Base-by-base conservation (phyloP, 169 alveolate genomes). In the Plasmodium fragile region DNA sequence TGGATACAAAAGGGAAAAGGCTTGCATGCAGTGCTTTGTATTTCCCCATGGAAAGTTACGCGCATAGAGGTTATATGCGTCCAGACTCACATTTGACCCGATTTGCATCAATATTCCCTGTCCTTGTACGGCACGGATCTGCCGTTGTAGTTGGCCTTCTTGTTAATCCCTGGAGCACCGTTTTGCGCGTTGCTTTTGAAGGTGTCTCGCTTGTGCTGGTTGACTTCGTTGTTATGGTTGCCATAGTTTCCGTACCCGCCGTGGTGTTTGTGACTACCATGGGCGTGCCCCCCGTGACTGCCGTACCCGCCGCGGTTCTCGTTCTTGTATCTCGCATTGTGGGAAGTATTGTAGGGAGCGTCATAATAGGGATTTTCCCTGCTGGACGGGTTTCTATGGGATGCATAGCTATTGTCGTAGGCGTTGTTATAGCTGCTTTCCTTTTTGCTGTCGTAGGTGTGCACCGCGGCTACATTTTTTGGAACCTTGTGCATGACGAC, bases 121-220 rank as follows among this genome's bases (percentile, higher is more conserved):
- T 85, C 84, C 39, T 85, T 85, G 65, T 85, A 85, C 11, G 93
- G 93, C 79, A 85, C 69, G 34, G 93, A 85, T 85, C 93, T 85
- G 79, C 45, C 65, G 79, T 85, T 30, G 65, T 85, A 53, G 22
- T 41, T 55, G 70, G 75, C 43, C 69, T 75, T 85, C 41, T 85
- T 85, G 80, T 73, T 73, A 0, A 53, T 39, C 41, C 82, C 85
- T 45, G 79, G 75, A 16, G n/a, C 75, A 36, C 75, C 36, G 32
- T 65, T 65, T 22, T 65, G 75, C 34, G n/a, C 39, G 73, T 22
- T 75, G 49, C 65, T 22, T 34, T 77, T 73, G 70, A 32, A 85
- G 85, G 87, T 39, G 69, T 85, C 79, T 36, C 79, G 78, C 65
- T 34, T 34, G 69, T 73, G 70, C 41, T 85, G 45, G 30, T 34